A percentile compares a stretch with the other conserved stretches of the same genome.
Conservation (phyloP, 768 basidiomycete species). For the Phaeotremella fagi region DNA sequence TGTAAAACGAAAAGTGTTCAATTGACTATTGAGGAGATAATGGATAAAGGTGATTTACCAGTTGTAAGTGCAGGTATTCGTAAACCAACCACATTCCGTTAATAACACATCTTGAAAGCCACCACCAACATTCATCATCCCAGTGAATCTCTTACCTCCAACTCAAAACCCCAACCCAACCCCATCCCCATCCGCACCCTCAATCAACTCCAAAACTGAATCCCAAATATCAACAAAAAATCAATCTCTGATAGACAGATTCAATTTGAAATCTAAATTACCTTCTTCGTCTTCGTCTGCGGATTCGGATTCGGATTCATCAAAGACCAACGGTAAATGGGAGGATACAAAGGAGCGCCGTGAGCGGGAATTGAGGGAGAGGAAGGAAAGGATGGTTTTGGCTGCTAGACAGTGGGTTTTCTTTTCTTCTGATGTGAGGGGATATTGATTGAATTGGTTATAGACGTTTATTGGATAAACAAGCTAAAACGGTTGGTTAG, state of each 20-base stretch:
- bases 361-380: conserved; percentile 37
- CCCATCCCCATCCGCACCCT: conserved; percentile 17
- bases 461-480: too few relatives aligned
- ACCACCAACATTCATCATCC: conserved; percentile 32
- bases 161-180: conserved; percentile 16
- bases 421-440: not conserved
- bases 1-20: conserved; percentile 40
- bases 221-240: too few relatives aligned
- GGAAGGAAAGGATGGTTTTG: conserved; percentile 47
- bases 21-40: conserved; percentile 42
- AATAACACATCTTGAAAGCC: conserved; percentile 19
- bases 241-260: conserved; percentile 41
- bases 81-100: not conserved
- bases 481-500: too few relatives aligned
- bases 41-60: conserved; percentile 40
- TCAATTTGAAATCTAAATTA: conserved; percentile 19
- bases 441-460: too few relatives aligned
- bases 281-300: not conserved
- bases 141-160: conserved; percentile 34
- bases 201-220: too few relatives aligned
- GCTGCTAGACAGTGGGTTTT: conserved; percentile 44
- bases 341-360: conserved; percentile 39
- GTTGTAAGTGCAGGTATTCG: conserved; percentile 18
- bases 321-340: conserved; percentile 25
- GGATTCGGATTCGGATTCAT: not conserved